Evolutionary conservation across 108 stramenopile species (phyloP).

Genomic region (Nitzschia sp.): DNA sequence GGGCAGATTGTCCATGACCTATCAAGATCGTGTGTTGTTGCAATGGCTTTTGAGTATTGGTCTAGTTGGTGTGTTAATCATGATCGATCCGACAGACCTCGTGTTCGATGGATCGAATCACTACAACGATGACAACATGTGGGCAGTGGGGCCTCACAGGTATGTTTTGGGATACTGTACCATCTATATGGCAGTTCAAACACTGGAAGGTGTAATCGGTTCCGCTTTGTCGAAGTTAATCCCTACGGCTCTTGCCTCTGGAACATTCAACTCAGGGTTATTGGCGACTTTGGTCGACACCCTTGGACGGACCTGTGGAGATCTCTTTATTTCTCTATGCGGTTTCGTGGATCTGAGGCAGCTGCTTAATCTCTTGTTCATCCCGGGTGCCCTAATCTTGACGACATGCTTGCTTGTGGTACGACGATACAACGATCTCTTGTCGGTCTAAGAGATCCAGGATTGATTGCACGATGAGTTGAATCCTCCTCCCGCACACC

Average conservation of each 20-base stretch:
- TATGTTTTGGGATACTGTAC: conserved; percentile 68
- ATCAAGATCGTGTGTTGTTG: conserved; percentile 63
- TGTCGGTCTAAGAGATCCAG: conserved; percentile 47
- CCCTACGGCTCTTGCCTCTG: conserved; percentile 79
- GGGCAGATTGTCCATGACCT: conserved; percentile 56
- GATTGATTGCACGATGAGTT: too few species aligned
- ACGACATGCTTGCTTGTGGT: conserved; percentile 51
- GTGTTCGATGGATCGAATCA: conserved; percentile 26
- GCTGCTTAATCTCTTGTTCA: conserved; percentile 64
- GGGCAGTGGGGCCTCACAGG: conserved; percentile 51
- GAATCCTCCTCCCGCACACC: too few species aligned
- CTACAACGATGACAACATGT: conserved; percentile 55
- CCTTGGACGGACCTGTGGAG: conserved; percentile 66
- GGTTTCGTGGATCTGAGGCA: conserved; percentile 59
- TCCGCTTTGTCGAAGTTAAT: conserved; percentile 84
- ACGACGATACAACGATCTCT: conserved; percentile 51
- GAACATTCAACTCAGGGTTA: conserved; percentile 63
- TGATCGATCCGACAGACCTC: conserved; percentile 68
- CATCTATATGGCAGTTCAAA: conserved; percentile 61
- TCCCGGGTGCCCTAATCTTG: conserved; percentile 61
- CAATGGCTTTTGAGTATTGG: conserved; percentile 47
- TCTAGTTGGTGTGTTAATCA: conserved; percentile 49
- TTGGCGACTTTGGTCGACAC: conserved; percentile 47
- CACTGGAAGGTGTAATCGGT: conserved; percentile 82
- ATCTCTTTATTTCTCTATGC: conserved; percentile 61